These are phyloP conservation scores for Candida morakotiae DNA, from an alignment of 805 yeast species.

Conservation along the genomic window DNA sequence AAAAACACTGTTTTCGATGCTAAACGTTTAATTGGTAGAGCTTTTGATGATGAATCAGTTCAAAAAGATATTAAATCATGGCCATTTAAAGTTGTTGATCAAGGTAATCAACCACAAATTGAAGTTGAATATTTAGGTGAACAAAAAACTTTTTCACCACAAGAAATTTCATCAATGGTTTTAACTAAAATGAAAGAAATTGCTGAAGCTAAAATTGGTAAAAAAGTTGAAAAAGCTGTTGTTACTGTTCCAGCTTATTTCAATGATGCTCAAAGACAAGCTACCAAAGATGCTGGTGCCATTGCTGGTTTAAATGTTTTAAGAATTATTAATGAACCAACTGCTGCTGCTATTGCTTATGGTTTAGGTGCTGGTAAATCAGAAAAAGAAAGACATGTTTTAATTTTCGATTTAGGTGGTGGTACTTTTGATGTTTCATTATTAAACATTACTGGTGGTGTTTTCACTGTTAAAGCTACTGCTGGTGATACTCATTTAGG, in stretches of 20 bases:
- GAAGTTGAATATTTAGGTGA: slow-evolving; percentile 47
- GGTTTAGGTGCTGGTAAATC: slow-evolving; percentile 78
- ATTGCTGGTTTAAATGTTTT: slow-evolving; percentile 48
- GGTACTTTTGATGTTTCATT: slow-evolving; percentile 97
- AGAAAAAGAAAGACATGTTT: slow-evolving; percentile 60
- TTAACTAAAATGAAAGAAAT: slow-evolving; percentile 56
- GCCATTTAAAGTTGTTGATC: slow-evolving; percentile 44
- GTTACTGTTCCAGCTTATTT: slow-evolving; percentile 49
- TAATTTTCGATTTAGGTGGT: slow-evolving; percentile 95
- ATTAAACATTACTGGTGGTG: slow-evolving; percentile 91
- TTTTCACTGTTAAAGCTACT: slow-evolving; percentile 93
- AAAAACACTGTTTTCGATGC: slow-evolving; percentile 48
- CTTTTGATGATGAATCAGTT: slow-evolving; percentile 54
- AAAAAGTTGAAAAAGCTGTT: slow-evolving; percentile 56
- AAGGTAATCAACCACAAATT: slow-evolving; percentile 44
- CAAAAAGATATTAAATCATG: slow-evolving; percentile 51
- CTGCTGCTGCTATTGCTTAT: slow-evolving; percentile 97
- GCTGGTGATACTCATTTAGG: slow-evolving; percentile 52
- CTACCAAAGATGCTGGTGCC: slow-evolving; percentile 51
- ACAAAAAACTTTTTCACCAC: slow-evolving; percentile 45
- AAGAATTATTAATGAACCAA: slow-evolving; percentile 51
- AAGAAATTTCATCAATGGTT: slow-evolving; percentile 47
- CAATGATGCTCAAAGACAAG: slow-evolving; percentile 49
- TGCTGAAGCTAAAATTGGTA: slow-evolving; percentile 88
- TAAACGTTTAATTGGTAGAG: slow-evolving; percentile 57